These are phyloP conservation scores for Penicillium sp. DNA, from an alignment of 2,329 filamentous ascomycete species.

Conservation along the genomic window DNA sequence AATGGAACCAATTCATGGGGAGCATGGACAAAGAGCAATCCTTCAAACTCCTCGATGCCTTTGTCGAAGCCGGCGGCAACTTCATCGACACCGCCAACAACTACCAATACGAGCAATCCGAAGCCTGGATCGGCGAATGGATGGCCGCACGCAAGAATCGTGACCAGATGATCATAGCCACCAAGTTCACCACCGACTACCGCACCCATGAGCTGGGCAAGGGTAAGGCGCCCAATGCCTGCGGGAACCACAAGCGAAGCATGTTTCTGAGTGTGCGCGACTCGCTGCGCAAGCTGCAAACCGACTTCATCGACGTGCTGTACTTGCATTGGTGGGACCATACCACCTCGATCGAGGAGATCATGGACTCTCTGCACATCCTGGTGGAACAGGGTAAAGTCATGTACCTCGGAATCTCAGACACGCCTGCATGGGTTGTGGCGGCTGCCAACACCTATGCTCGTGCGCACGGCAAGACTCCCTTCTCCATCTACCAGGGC, in stretches of 20 bases:
- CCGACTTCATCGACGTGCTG: constrained; percentile 54
- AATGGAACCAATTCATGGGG: constrained; percentile 57
- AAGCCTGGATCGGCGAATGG: constrained; percentile 69
- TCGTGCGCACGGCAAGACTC: constrained; percentile 39
- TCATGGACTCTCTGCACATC: constrained; percentile 32
- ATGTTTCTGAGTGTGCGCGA: constrained; percentile 44
- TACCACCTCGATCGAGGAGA: constrained; percentile 32
- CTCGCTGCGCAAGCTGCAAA: constrained; percentile 50
- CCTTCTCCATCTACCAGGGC: constrained; percentile 42
- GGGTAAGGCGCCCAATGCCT: constrained; percentile 41
- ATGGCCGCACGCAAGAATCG: constrained; percentile 63
- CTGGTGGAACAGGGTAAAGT: constrained; percentile 42
- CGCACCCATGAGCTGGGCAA: constrained; percentile 34
- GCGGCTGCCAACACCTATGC: constrained; percentile 42
- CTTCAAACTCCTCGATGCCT: constrained; percentile 66
- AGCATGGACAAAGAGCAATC: constrained; percentile 61
- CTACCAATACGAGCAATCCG: constrained; percentile 64
- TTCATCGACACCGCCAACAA: constrained; percentile 72
- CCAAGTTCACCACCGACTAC: constrained; percentile 66
- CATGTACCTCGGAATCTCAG: constrained; percentile 42
- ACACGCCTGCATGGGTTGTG: constrained; percentile 43
- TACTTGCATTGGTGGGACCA: constrained; percentile 56
- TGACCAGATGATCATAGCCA: constrained; percentile 69
- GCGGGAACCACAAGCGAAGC: constrained; percentile 45
- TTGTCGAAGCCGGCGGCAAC: constrained; percentile 65